phyloP scores from a whole-genome alignment of 495 filamentous ascomycete genomes.

The Hypoxylon intermedium region DNA sequence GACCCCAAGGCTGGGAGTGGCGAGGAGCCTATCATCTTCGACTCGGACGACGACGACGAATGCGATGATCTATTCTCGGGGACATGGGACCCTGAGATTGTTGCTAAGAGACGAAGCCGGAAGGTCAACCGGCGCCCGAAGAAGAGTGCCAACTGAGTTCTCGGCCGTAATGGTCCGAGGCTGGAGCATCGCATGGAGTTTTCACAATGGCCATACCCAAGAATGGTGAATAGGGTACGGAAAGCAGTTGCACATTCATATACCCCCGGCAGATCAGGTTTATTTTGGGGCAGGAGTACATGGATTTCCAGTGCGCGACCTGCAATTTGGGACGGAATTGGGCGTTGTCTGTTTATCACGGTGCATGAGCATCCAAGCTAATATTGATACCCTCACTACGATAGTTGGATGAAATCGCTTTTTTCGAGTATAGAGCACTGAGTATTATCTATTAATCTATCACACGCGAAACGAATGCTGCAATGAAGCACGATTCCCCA shows the following conservation, averaged over 20 bases:
- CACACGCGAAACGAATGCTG: not conserved
- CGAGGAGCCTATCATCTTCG: constrained; percentile 68
- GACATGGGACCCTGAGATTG: constrained; percentile 77
- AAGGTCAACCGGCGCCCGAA: constrained; percentile 49
- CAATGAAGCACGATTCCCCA: not conserved
- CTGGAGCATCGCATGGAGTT: constrained; percentile 15
- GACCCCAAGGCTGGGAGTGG: constrained; percentile 7
- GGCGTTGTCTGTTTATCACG: constrained; percentile 6
- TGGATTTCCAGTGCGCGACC: not conserved
- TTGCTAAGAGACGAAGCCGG: constrained; percentile 66
- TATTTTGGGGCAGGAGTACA: not conserved
- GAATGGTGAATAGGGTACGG: constrained; percentile 4
- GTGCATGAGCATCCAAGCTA: constrained; percentile 6
- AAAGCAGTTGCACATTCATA: constrained; percentile 1
- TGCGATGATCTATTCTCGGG: constrained; percentile 93
- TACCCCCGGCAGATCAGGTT: constrained; percentile 8
- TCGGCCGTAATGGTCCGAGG: not conserved
- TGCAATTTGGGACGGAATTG: not conserved
- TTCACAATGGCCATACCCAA: constrained; percentile 17
- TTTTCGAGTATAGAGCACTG: constrained; percentile 1
- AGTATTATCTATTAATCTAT: constrained; percentile 7
- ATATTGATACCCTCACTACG: constrained; percentile 34
- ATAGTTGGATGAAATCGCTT: constrained; percentile 5
- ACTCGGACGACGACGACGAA: constrained; percentile 92
- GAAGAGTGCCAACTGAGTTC: constrained; percentile 13